Conservation (phyloP, 2,329 filamentous ascomycete genomes). For the Aspergillaceae sp. region DNA sequence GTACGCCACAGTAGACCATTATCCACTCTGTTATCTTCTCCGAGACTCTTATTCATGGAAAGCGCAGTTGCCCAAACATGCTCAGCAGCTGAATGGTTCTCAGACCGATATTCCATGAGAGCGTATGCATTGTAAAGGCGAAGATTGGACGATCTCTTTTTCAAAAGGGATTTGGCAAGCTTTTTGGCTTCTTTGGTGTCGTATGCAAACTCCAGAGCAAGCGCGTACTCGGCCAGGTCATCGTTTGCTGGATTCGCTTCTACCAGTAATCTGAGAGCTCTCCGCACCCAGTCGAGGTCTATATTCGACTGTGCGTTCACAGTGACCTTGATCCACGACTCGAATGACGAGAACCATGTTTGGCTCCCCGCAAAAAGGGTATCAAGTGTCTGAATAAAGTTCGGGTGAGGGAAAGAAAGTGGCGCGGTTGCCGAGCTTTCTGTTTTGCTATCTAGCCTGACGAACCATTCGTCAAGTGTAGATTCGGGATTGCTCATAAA, state of each 20-base stretch:
- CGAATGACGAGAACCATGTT: constrained; percentile 42
- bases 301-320: constrained; percentile 25
- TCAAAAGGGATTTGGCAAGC: constrained; percentile 64
- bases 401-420: constrained; percentile 28
- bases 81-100: constrained; percentile 49
- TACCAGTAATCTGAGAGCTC: constrained; percentile 52
- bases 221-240: constrained; percentile 56
- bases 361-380: constrained; percentile 43
- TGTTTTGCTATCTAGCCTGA: neutral
- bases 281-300: constrained; percentile 42
- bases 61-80: constrained; percentile 62
- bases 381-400: constrained; percentile 40
- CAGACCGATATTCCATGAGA: constrained; percentile 56
- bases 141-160: constrained; percentile 54
- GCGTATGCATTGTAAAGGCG: constrained; percentile 73
- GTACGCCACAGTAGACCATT: constrained; percentile 47
- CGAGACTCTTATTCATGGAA: constrained; percentile 43
- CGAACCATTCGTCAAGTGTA: constrained; percentile 20
- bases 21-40: constrained; percentile 27
- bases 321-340: constrained; percentile 20
- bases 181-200: constrained; percentile 54
- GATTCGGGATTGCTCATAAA: constrained; percentile 21
- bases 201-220: constrained; percentile 57
- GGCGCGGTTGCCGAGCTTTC: constrained; percentile 12
- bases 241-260: constrained; percentile 36